Conservation (phyloP, 768 basidiomycete genomes). For the Lactarius tabidus region DNA sequence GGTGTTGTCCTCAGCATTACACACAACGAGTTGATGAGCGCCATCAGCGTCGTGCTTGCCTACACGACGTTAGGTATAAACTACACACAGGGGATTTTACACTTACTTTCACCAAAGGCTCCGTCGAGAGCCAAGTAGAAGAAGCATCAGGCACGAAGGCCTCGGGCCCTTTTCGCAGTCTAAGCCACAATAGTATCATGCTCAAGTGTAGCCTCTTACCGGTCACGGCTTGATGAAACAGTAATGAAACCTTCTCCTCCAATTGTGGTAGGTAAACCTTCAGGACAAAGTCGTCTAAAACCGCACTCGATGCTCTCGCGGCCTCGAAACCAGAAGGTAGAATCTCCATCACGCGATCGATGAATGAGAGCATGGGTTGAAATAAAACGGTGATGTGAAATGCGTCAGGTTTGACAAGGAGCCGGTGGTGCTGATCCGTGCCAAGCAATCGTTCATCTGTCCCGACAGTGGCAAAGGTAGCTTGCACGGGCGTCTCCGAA, state of each 20-base stretch:
- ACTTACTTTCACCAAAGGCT: slow-evolving; percentile 76
- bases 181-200: slow-evolving; percentile 8
- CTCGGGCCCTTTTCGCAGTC: slow-evolving; percentile 58
- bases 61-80: slow-evolving; percentile 32
- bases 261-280: slow-evolving; percentile 91
- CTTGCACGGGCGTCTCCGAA: slow-evolving; percentile 58
- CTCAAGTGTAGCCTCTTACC: slow-evolving; percentile 39
- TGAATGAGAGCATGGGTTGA: slow-evolving; percentile 84
- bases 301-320: slow-evolving; percentile 59
- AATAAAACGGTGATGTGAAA: slow-evolving; percentile 96
- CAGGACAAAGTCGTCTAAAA: slow-evolving; percentile 90
- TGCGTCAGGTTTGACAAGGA: slow-evolving; percentile 84
- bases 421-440: slow-evolving; percentile 73
- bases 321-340: slow-evolving; percentile 71
- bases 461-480: slow-evolving; percentile 54
- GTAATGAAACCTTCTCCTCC: slow-evolving; percentile 84
- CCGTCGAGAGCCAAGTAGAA: slow-evolving; percentile 57
- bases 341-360: slow-evolving; percentile 65
- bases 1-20: slow-evolving; percentile 87
- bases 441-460: slow-evolving; percentile 73
- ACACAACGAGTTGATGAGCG: slow-evolving; percentile 87
- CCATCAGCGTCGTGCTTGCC: slow-evolving; percentile 82
- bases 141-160: slow-evolving; percentile 81
- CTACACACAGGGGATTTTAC: background rate
- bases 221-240: slow-evolving; percentile 83